Evolutionary conservation across 208 protist species (phyloP).

Genomic region (Crithidia sp.): DNA sequence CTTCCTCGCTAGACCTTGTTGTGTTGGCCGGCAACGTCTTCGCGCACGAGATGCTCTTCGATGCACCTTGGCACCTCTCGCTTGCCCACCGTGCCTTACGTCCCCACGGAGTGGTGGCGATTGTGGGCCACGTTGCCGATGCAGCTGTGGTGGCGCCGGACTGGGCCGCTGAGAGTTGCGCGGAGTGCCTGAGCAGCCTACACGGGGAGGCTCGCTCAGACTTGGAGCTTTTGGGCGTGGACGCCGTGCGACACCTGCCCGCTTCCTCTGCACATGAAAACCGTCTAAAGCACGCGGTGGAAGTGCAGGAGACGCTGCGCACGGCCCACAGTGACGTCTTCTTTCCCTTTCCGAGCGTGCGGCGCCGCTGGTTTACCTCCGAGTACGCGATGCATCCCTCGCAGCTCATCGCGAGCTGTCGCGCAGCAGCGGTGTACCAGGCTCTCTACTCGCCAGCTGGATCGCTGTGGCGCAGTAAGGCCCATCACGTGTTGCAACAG

Average conservation of each 20-base stretch:
- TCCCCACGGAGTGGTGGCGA: slow-evolving; percentile 77
- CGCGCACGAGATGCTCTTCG: slow-evolving; percentile 72
- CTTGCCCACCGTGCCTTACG: slow-evolving; percentile 67
- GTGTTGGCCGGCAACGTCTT: slow-evolving; percentile 82
- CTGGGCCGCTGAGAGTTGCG: slow-evolving; percentile 46
- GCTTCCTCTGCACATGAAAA: not conserved
- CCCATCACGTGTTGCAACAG: not conserved
- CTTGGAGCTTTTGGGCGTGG: not conserved
- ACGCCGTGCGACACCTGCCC: not conserved
- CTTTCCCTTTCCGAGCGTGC: slow-evolving; percentile 75
- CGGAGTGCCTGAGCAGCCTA: slow-evolving; percentile 39
- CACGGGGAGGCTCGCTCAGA: slow-evolving; percentile 7
- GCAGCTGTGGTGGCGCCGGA: slow-evolving; percentile 50
- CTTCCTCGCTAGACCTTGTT: slow-evolving; percentile 70
- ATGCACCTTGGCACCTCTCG: slow-evolving; percentile 82
- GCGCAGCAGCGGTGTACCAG: slow-evolving; percentile 63
- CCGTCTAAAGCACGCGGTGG: slow-evolving; percentile 33
- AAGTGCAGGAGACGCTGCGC: slow-evolving; percentile 43
- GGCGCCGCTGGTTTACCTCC: slow-evolving; percentile 69
- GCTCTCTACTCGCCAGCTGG: slow-evolving; percentile 37
- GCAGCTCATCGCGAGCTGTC: slow-evolving; percentile 50
- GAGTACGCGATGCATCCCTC: slow-evolving; percentile 61
- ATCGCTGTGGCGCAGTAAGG: slow-evolving; percentile 17
- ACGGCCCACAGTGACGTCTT: slow-evolving; percentile 75
- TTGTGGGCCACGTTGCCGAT: slow-evolving; percentile 51